Evolutionary conservation across 352 stramenopile species (phyloP), one percentile per base, ranked within the genome.

Genomic region (Globisporangium apiculatum): DNA sequence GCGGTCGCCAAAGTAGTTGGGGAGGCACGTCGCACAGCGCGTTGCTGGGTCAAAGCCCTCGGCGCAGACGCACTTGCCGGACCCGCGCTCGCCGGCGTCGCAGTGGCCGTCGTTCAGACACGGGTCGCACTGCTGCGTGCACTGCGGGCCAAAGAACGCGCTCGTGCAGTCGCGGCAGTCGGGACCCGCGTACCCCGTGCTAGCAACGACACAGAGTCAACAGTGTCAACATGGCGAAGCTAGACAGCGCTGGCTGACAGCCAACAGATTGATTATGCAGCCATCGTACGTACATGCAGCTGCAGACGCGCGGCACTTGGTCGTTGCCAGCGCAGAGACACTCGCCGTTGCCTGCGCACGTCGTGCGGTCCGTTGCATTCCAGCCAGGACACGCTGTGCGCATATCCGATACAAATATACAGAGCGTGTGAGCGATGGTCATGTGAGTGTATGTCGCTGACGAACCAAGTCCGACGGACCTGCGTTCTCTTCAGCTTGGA

Each of bases 401-500:
- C 37, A 55, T 5, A 31, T 31, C 24, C 24, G 24, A 31, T 31
- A 51, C 35, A 51, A 40, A 48, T 50, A 47, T 36, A 68, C 42
- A 55, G 12, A 42, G 10, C 12, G 11, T 11, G 40, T 36, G 14
- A 43, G 43, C 37, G 24, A 31, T 31, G 24, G 24, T 31, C 24
- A 31, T 31, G 24, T 31, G 24, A 31, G 24, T 31, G 24, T 31
- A 31, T 31, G 24, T 31, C 24, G 24, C 24, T 31, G 24, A 31
- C 24, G 24, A 31, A 3, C 24, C 24, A 31, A 31, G 1, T 31
- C 24, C 24, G 3, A 61, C 73, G 14, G 45, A 92, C 83, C 75
- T 66, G 74, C 69, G 61, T 90, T 83, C 43, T 91, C 82, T 54
- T 94, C 82, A 12, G 83, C 82, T 65, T 92, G 82, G 35, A 92